A percentile compares a stretch with the other conserved stretches of the same genome.
phyloP scores from a whole-genome alignment of 306 rosid genomes.

The Quercus suber region DNA sequence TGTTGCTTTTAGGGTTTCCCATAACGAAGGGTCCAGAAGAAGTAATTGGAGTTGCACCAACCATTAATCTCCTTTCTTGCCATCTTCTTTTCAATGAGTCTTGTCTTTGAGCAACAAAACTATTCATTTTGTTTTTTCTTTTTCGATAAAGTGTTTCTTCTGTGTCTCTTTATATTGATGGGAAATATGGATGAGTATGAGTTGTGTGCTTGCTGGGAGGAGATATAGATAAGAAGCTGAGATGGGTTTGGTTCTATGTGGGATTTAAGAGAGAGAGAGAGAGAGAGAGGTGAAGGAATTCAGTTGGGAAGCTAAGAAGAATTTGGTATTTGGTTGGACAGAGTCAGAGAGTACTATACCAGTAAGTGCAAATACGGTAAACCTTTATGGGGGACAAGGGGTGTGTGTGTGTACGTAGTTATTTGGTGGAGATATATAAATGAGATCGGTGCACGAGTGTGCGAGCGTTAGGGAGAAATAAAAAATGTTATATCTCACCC shows the following conservation, averaged over 20 bases:
- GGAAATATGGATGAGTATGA: not conserved
- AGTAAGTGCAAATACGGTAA: not conserved
- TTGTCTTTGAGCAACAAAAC: constrained; percentile 51
- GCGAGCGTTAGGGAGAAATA: constrained; percentile 28
- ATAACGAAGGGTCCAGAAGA: constrained; percentile 18
- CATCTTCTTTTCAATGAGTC: constrained; percentile 52
- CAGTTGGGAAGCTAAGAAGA: constrained; percentile 5
- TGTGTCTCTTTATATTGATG: not conserved
- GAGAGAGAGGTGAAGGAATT: not conserved
- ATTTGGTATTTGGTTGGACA: constrained; percentile 24
- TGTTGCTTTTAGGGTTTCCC: constrained; percentile 27
- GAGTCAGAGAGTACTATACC: constrained; percentile 13
- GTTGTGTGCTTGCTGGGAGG: not conserved
- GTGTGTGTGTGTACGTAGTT: constrained; percentile 11
- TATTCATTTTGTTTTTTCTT: constrained; percentile 30
- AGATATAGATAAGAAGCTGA: constrained; percentile 6
- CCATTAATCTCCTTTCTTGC: constrained; percentile 37
- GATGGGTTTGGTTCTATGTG: not conserved
- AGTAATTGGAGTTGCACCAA: constrained; percentile 32
- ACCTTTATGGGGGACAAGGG: constrained; percentile 24
- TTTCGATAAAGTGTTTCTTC: not conserved
- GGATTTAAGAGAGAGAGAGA: constrained; percentile 13
- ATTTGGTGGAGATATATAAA: constrained; percentile 12
- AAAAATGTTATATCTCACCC: no score
- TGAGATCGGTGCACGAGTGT: not conserved